A percentile compares a stretch with the other conserved stretches of the same genome.
These are phyloP conservation scores for Schizochytrium sp. DNA, from an alignment of 108 stramenopile genomes.

Conservation along the genomic window DNA sequence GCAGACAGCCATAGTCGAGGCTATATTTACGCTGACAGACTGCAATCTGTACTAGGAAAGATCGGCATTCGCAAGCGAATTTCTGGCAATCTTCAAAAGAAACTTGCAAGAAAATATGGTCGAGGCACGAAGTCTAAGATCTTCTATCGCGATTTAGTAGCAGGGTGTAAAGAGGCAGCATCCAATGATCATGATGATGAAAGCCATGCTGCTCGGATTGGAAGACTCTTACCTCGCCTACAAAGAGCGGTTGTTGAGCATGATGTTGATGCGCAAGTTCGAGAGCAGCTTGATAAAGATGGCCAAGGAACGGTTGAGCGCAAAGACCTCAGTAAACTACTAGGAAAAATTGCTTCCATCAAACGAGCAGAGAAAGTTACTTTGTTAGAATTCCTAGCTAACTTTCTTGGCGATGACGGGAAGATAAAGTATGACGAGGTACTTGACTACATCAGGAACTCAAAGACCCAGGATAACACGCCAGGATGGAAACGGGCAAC, in stretches of 20 bases:
- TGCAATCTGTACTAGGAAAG: conserved; percentile 15
- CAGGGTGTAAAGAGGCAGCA: conserved; percentile 53
- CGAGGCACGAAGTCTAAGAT: conserved; percentile 22
- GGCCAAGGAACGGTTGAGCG: background rate
- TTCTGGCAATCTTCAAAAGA: background rate
- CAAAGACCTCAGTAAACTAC: background rate
- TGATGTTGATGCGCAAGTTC: background rate
- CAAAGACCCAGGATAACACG: background rate
- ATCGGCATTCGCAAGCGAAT: conserved; percentile 50
- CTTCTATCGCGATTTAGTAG: conserved; percentile 28
- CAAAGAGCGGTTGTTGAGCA: background rate
- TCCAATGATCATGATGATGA: background rate
- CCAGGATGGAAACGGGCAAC: conserved; percentile 51
- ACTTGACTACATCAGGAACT: background rate
- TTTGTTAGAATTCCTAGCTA: background rate
- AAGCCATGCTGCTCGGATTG: conserved; percentile 4
- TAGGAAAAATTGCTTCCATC: background rate
- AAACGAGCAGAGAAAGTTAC: conserved; percentile 13
- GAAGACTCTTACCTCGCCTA: background rate
- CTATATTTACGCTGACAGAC: background rate
- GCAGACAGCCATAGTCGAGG: conserved; percentile 3
- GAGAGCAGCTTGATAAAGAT: background rate
- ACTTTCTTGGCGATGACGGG: conserved; percentile 21
- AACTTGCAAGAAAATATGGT: conserved; percentile 28
- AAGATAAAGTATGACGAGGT: conserved; percentile 33